phyloP scores from a whole-genome alignment of 768 basidiomycete species.

The Lactarius sanguifluus region DNA sequence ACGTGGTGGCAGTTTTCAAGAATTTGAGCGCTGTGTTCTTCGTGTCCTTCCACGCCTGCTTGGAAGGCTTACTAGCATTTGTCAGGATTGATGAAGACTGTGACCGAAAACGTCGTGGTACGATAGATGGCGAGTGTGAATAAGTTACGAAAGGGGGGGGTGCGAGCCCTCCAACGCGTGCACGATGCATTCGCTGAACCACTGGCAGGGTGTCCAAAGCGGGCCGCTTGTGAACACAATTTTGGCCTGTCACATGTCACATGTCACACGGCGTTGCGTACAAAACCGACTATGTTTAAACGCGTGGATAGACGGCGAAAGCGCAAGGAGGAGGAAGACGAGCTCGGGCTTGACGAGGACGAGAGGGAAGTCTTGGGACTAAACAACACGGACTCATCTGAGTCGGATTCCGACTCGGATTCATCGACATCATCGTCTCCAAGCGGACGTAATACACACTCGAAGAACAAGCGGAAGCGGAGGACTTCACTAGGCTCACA shows the following conservation, averaged over 20 bases:
- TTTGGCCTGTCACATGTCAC: neutral
- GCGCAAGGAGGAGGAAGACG: slow-evolving; percentile 62
- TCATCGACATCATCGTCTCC: slow-evolving; percentile 38
- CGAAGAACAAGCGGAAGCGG: slow-evolving; percentile 17
- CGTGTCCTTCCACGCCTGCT: neutral
- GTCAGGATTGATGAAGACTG: neutral
- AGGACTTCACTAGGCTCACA: slow-evolving; percentile 31
- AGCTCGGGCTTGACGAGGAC: slow-evolving; percentile 62
- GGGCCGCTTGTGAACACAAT: neutral
- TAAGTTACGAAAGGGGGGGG: slow-evolving; percentile 7
- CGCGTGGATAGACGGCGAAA: slow-evolving; percentile 66
- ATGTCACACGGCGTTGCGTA: too few species aligned
- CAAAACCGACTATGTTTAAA: slow-evolving; percentile 79
- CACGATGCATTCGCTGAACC: slow-evolving; percentile 15
- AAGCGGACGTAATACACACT: neutral
- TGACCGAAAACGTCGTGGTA: slow-evolving; percentile 2
- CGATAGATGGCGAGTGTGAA: neutral
- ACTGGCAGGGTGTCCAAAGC: neutral
- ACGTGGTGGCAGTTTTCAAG: neutral
- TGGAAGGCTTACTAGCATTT: slow-evolving; percentile 3
- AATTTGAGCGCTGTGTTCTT: neutral
- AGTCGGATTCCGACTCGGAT: slow-evolving; percentile 54
- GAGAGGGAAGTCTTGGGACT: slow-evolving; percentile 63
- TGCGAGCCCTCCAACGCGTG: slow-evolving; percentile 14
- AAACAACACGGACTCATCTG: slow-evolving; percentile 67